These are phyloP conservation scores for Hypoxylon sp. DNA, from an alignment of 2,329 filamentous ascomycete genomes.

Conservation along the genomic window DNA sequence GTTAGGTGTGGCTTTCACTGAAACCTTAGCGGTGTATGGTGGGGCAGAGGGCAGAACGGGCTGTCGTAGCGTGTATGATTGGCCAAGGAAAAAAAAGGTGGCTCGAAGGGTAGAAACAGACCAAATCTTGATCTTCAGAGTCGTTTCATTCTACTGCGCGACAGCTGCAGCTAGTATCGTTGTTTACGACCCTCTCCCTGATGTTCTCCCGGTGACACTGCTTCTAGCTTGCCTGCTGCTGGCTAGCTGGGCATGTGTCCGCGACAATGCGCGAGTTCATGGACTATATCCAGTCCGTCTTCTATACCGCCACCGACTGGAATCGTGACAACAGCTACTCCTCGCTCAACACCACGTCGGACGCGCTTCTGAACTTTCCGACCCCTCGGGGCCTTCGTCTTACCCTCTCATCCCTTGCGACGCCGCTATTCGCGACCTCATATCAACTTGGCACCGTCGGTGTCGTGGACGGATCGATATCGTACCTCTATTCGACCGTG, in stretches of 20 bases:
- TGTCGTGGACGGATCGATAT: constrained; percentile 94
- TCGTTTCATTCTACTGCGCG: no score
- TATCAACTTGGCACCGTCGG: constrained; percentile 91
- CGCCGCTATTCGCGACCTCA: constrained; percentile 91
- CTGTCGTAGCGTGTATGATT: no score
- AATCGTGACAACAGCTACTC: constrained; percentile 92
- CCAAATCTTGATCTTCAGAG: no score
- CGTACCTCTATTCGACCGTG: constrained; percentile 92
- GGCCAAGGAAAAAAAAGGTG: no score
- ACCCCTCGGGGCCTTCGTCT: constrained; percentile 86
- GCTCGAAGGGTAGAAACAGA: no score
- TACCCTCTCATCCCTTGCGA: constrained; percentile 88
- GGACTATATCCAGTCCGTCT: constrained; percentile 93
- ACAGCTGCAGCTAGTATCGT: background rate
- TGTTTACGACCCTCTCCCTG: background rate
- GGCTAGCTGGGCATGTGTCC: constrained; percentile 27
- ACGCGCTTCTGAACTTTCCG: constrained; percentile 86
- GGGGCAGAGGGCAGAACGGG: no score
- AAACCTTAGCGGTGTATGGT: no score
- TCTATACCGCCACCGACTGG: constrained; percentile 87
- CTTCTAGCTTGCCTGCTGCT: constrained; percentile 26
- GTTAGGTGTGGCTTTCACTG: no score
- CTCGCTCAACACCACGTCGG: constrained; percentile 81
- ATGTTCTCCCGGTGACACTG: constrained; percentile 21
- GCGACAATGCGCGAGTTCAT: constrained; percentile 89